A percentile compares a stretch with the other conserved stretches of the same genome.
Evolutionary conservation across 441 rosid genomes (phyloP).

Genomic region (Hypseocharis bilobata): DNA sequence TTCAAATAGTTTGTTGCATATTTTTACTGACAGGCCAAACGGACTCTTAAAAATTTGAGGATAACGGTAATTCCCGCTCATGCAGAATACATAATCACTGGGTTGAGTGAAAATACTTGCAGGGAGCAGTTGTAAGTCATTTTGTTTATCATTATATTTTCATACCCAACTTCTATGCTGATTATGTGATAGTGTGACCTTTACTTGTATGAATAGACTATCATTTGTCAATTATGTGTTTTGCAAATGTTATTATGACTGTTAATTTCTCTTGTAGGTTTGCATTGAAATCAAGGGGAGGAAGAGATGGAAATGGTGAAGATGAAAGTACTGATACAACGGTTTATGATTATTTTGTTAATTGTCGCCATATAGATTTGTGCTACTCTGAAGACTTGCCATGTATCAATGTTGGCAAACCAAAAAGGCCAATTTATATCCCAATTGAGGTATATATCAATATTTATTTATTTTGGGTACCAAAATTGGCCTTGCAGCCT

Average conservation of each 20-base stretch:
- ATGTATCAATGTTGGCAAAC: constrained; percentile 73
- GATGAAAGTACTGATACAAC: constrained; percentile 38
- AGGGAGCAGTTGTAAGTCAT: constrained; percentile 41
- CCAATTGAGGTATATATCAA: constrained; percentile 79
- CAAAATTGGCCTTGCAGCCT: too few species aligned
- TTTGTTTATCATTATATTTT: neutral
- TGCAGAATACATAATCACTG: constrained; percentile 61
- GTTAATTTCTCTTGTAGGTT: constrained; percentile 42
- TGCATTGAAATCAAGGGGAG: constrained; percentile 34
- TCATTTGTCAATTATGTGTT: too few species aligned
- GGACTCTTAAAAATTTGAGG: constrained; percentile 57
- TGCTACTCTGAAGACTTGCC: constrained; percentile 60
- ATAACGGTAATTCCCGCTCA: constrained; percentile 49
- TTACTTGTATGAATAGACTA: too few species aligned
- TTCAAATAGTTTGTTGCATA: too few species aligned
- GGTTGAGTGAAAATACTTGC: constrained; percentile 55
- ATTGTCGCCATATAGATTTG: constrained; percentile 36
- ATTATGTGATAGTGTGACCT: constrained; percentile 11
- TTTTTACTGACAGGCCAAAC: constrained; percentile 51
- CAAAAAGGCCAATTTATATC: constrained; percentile 67
- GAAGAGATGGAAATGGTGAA: constrained; percentile 26
- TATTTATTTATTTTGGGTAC: too few species aligned
- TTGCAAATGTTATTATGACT: too few species aligned
- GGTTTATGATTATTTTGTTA: constrained; percentile 59
- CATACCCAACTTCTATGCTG: neutral